A percentile compares a stretch with the other conserved stretches of the same genome.
Evolutionary conservation across 148 eudicot genomes (phyloP).

Genomic region (Cornus controversa): DNA sequence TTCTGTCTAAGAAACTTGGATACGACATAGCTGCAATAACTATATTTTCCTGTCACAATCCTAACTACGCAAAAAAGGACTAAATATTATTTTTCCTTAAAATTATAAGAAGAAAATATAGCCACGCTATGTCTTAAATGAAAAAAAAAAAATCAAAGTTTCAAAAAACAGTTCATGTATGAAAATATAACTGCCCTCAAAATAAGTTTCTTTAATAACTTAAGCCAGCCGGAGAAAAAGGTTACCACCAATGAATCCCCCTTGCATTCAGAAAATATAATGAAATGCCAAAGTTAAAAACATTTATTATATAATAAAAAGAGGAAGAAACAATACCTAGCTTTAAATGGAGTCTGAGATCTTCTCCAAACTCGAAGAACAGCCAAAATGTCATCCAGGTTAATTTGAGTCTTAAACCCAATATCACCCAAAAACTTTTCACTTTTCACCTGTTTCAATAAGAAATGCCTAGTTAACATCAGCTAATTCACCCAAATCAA

Average conservation of each 20-base stretch:
- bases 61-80: no score
- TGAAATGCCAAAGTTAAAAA: neutral
- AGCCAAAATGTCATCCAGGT: slow-evolving; percentile 59
- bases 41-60: no score
- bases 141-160: no score
- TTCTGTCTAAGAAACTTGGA: no score
- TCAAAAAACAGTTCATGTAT: neutral
- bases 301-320: neutral
- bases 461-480: slow-evolving; percentile 8
- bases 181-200: neutral
- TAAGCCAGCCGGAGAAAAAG: neutral
- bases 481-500: neutral
- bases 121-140: no score
- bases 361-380: slow-evolving; percentile 67
- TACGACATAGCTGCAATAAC: no score
- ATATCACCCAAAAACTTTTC: slow-evolving; percentile 53
- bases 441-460: slow-evolving; percentile 58
- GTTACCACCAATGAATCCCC: neutral
- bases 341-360: slow-evolving; percentile 45
- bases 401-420: slow-evolving; percentile 77
- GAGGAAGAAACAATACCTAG: slow-evolving; percentile 51
- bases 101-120: no score
- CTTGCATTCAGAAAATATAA: neutral
- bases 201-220: neutral
- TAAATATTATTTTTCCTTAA: no score